Percentiles rank a stretch among this genome's conserved stretches.
phyloP scores from a whole-genome alignment of 2,329 filamentous ascomycete genomes.

The Aureobasidium sp. region DNA sequence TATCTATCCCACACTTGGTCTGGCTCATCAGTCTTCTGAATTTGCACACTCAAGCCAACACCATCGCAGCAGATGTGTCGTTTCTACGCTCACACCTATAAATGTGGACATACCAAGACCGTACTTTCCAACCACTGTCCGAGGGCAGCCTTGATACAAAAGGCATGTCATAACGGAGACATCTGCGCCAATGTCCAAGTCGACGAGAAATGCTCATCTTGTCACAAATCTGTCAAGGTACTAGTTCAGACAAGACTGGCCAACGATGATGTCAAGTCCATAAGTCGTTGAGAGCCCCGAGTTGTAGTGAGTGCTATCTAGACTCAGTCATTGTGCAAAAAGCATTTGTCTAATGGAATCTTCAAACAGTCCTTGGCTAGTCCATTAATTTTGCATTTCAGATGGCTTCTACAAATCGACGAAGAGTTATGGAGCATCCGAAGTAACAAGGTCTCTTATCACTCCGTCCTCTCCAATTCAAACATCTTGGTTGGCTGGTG shows the following conservation, averaged over 20 bases:
- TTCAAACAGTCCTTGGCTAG: background rate
- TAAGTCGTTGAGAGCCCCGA: background rate
- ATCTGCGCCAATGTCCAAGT: conserved; percentile 33
- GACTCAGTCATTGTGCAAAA: background rate
- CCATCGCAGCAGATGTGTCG: conserved; percentile 33
- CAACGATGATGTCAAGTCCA: background rate
- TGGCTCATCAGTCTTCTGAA: too few species aligned
- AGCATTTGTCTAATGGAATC: background rate
- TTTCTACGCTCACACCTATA: conserved; percentile 42
- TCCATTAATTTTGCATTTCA: too few species aligned
- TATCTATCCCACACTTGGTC: background rate
- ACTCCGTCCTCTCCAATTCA: background rate
- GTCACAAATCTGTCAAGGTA: conserved; percentile 18
- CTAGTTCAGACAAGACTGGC: background rate
- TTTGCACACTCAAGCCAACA: background rate
- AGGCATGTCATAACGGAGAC: conserved; percentile 27
- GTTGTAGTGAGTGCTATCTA: background rate
- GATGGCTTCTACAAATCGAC: background rate
- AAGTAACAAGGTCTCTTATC: too few species aligned
- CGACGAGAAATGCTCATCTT: conserved; percentile 28
- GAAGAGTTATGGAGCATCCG: background rate
- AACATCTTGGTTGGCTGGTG: background rate
- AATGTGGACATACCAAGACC: conserved; percentile 39
- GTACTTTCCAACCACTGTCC: conserved; percentile 32
- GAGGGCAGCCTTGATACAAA: conserved; percentile 27